Evolutionary conservation across 2,329 filamentous ascomycete species (phyloP), one percentile per base, ranked within the genome.

Genomic region (Aciculosporium take): DNA sequence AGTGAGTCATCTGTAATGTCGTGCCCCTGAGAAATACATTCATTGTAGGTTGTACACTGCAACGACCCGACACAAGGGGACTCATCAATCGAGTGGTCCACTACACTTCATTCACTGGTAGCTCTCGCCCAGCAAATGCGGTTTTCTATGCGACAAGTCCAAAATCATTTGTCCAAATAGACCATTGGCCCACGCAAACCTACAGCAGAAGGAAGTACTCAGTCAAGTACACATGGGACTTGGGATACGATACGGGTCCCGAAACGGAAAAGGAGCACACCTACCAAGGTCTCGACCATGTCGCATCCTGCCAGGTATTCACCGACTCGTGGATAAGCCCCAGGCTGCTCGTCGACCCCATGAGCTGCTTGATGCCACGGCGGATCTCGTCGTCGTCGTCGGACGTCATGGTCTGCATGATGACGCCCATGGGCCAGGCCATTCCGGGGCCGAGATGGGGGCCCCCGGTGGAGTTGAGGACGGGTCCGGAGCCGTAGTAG

Each of bases 181-280:
- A 0, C 81, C 85, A 55, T 91, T 91, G 12, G 84, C 84, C 85
- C 85, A 91, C 0, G 84, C 81, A 56, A 91, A 93, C 81, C 83
- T 87, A 12, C 2, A n/a, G 3, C 7, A 18, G 15, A 35, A 18
- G 15, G 24, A n/a, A 35, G 20, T 9, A 7, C 10, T 3, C 8
- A 17, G 34, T 36, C n/a, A 10, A 36, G 34, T 24, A 36, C 10
- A 23, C 24, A 12, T 23, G n/a, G n/a, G n/a, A n/a, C n/a, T n/a
- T n/a, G n/a, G n/a, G n/a, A n/a, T n/a, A n/a, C n/a, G n/a, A n/a
- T n/a, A n/a, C n/a, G n/a, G n/a, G n/a, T n/a, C n/a, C n/a, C n/a
- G n/a, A n/a, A 15, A n/a, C n/a, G 29, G 17, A 6, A 9, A 8
- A n/a, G 23, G 17, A 30, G 27, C 4, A 17, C 18, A 46, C 53